A percentile compares a stretch with the other conserved stretches of the same genome.
Evolutionary conservation across 2,329 filamentous ascomycete genomes (phyloP).

Genomic region (Nigrospora oryzae): DNA sequence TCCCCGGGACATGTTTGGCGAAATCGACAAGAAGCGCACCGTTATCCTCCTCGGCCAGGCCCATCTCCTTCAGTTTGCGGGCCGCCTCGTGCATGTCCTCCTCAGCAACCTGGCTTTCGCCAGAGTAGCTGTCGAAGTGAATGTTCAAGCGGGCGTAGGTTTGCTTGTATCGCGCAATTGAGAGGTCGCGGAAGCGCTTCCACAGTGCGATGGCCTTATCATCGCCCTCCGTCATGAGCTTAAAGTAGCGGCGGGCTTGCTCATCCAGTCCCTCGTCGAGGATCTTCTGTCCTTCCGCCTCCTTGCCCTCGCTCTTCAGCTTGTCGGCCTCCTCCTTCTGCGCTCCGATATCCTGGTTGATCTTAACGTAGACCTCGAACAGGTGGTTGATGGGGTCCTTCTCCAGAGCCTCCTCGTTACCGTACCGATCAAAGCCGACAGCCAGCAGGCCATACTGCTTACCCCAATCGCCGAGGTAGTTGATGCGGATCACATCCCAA

Average conservation of each 20-base stretch:
- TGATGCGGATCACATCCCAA: conserved; percentile 64
- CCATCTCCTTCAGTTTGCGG: conserved; percentile 52
- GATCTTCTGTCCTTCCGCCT: conserved; percentile 31
- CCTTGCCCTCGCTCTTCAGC: conserved; percentile 35
- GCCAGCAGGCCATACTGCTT: conserved; percentile 63
- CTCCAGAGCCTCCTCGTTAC: conserved; percentile 53
- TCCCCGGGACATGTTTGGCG: conserved; percentile 55
- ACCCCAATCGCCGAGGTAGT: conserved; percentile 75
- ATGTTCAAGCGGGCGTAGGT: conserved; percentile 55
- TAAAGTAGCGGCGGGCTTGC: conserved; percentile 54
- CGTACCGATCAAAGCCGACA: conserved; percentile 60
- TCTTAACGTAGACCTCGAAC: conserved; percentile 64
- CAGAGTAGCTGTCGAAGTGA: conserved; percentile 56
- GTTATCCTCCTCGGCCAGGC: conserved; percentile 60
- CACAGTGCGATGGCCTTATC: conserved; percentile 46
- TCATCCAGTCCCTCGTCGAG: conserved; percentile 34
- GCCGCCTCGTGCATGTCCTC: conserved; percentile 58
- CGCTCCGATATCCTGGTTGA: conserved; percentile 52
- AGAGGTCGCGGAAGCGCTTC: conserved; percentile 49
- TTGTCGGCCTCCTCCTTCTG: conserved; percentile 53
- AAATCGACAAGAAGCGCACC: conserved; percentile 69
- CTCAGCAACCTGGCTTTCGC: conserved; percentile 65
- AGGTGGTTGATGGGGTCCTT: conserved; percentile 64
- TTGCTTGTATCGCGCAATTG: conserved; percentile 47
- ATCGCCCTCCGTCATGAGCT: conserved; percentile 52